Percentiles rank a stretch among this genome's conserved stretches.
These are phyloP conservation scores for Pterocarpus santalinus DNA, from an alignment of 306 rosid genomes.

Conservation along the genomic window DNA sequence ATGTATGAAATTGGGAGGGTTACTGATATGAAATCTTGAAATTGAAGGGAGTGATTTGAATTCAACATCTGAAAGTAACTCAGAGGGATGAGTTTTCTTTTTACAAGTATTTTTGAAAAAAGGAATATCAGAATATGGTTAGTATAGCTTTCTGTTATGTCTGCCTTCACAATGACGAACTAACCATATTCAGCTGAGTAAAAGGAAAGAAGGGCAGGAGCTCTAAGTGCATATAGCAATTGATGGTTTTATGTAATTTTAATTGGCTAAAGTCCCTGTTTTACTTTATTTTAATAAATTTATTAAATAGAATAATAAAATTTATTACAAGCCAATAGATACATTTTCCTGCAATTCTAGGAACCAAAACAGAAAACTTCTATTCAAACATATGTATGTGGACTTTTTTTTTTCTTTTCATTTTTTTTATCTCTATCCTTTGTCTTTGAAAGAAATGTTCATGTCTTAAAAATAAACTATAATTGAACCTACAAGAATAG, in stretches of 20 bases:
- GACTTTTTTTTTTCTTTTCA: not conserved
- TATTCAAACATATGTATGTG: not conserved
- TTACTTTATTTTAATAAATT: not conserved
- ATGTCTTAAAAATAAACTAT: conserved; percentile 2
- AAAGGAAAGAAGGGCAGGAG: not conserved
- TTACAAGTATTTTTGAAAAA: not conserved
- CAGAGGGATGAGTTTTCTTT: not conserved
- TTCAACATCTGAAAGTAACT: not conserved
- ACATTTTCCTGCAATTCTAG: not conserved
- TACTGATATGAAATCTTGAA: not conserved
- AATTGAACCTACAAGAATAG: not conserved
- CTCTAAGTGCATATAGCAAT: not conserved
- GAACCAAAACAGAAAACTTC: not conserved
- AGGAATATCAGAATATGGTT: not conserved
- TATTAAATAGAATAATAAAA: not conserved
- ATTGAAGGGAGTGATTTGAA: not conserved
- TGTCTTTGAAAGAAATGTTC: not conserved
- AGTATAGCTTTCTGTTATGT: not conserved
- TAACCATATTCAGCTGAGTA: not conserved
- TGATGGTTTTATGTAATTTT: not conserved
- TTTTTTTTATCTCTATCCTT: not conserved
- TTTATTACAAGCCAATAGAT: not conserved
- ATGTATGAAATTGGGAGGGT: not conserved
- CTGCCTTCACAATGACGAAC: not conserved
- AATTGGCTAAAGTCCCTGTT: not conserved